phyloP scores from a whole-genome alignment of 2,329 filamentous ascomycete genomes.

The Cladophialophora chaetospira region DNA sequence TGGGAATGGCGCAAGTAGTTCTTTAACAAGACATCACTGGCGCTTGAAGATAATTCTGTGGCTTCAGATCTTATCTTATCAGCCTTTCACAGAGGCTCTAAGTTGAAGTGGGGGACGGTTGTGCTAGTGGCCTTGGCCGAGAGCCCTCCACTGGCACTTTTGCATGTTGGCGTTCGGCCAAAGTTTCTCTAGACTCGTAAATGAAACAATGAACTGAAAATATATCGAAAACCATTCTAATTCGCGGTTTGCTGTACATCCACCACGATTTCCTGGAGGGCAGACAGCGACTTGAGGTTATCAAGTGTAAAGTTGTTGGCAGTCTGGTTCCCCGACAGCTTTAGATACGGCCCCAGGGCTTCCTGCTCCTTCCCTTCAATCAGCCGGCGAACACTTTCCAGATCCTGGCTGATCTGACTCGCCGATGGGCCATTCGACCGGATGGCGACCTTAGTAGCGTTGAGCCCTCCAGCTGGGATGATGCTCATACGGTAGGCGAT shows the following conservation, averaged over 20 bases:
- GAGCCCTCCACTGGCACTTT: no score
- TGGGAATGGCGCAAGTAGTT: no score
- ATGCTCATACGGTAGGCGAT: conserved; percentile 1
- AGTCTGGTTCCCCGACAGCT: background rate
- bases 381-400: background rate
- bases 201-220: no score
- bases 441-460: background rate
- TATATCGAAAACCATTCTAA: no score
- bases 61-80: no score
- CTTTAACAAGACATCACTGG: no score
- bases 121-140: no score
- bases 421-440: background rate
- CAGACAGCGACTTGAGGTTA: background rate
- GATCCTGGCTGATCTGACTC: background rate
- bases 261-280: background rate
- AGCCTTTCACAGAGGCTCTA: no score
- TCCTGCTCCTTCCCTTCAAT: background rate
- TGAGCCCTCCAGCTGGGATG: background rate
- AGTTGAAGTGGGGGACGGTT: no score
- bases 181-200: no score
- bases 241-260: background rate
- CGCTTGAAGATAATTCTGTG: no score
- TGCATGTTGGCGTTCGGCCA: no score
- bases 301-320: background rate
- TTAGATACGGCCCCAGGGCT: background rate